phyloP scores from a whole-genome alignment of 1,284 basidiomycete genomes.

The Naganishia albida region DNA sequence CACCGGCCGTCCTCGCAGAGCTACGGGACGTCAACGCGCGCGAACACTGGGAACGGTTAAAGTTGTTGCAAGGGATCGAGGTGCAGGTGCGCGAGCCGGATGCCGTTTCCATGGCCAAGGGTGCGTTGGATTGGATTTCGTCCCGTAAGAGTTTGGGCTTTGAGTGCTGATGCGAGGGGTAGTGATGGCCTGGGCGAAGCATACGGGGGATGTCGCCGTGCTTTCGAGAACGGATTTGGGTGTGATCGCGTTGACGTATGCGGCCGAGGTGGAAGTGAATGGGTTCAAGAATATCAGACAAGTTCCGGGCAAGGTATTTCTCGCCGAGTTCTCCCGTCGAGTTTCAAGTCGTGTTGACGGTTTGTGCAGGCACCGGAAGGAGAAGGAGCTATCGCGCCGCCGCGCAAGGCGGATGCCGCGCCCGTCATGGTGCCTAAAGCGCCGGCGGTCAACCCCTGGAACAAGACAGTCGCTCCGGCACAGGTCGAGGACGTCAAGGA shows the following conservation, averaged over 20 bases:
- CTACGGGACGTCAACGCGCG: constrained; percentile 81
- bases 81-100: constrained; percentile 73
- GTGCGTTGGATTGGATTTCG: constrained; percentile 62
- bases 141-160: background rate
- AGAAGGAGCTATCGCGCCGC: constrained; percentile 56
- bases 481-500: constrained; percentile 55
- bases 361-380: constrained; percentile 3
- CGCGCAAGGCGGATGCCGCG: constrained; percentile 66
- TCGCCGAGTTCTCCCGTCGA: no score
- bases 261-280: constrained; percentile 64
- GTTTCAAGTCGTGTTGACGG: background rate
- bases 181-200: constrained; percentile 91
- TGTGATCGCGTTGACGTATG: constrained; percentile 85
- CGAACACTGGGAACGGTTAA: constrained; percentile 75
- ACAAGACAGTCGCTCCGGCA: constrained; percentile 59
- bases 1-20: constrained; percentile 84
- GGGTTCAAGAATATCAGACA: constrained; percentile 58
- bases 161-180: constrained; percentile 13
- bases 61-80: constrained; percentile 61
- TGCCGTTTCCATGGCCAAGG: constrained; percentile 70
- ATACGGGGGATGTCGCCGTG: constrained; percentile 94
- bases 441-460: constrained; percentile 55
- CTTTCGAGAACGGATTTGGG: constrained; percentile 89
- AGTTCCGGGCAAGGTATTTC: constrained; percentile 49
- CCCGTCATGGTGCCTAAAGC: constrained; percentile 63